Evolutionary conservation across 345 rosid genomes (phyloP).

Genomic region (Hibiscus tridactylites): DNA sequence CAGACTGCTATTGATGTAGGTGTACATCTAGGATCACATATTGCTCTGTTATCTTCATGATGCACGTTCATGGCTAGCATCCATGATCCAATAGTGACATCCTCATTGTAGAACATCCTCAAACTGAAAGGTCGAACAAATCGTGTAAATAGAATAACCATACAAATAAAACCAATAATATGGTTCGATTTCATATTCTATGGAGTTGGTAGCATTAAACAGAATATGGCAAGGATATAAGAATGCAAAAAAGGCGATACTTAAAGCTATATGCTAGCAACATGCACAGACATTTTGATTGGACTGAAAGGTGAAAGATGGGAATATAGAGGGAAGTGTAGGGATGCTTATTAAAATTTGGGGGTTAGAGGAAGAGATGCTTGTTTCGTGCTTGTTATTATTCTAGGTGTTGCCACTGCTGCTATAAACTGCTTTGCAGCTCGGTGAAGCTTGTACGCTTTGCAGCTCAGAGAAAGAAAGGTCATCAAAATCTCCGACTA

Average conservation of each 20-base stretch:
- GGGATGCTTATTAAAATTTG: background rate
- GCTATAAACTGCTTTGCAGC: too few relatives aligned
- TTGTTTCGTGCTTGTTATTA: background rate
- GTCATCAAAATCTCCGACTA: background rate
- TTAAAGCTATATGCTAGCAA: background rate
- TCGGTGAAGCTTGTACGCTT: too few relatives aligned
- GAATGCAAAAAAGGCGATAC: background rate
- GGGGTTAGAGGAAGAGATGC: background rate
- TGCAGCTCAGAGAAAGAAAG: background rate
- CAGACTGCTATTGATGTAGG: slow-evolving; percentile 73
- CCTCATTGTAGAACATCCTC: slow-evolving; percentile 58
- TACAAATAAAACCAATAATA: background rate
- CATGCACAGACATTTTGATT: background rate
- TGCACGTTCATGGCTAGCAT: slow-evolving; percentile 81
- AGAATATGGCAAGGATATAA: background rate
- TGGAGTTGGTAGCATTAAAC: background rate
- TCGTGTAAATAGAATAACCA: slow-evolving; percentile 6
- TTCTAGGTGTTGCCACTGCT: background rate
- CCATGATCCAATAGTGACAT: slow-evolving; percentile 90
- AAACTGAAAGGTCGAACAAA: slow-evolving; percentile 35
- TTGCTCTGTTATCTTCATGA: slow-evolving; percentile 68
- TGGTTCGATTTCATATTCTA: too few relatives aligned
- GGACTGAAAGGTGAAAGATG: background rate
- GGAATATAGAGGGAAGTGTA: background rate
- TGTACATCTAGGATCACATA: slow-evolving; percentile 72